Evolutionary conservation across 2,329 filamentous ascomycete species (phyloP).

Genomic region (Microascus cirrosus): DNA sequence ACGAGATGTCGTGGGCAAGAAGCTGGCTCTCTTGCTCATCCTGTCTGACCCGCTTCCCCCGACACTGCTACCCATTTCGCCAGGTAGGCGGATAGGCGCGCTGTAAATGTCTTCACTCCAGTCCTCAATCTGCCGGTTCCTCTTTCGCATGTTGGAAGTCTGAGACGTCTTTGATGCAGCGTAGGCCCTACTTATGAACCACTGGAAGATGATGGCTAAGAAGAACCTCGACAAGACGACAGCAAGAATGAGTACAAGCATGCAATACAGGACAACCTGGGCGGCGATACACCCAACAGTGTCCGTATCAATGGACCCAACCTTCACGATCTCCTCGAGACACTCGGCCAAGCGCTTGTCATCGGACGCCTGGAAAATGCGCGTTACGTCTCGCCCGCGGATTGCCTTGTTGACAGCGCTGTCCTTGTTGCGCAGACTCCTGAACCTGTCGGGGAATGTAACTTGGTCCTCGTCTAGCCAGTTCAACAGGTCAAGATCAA

Average conservation of each 20-base stretch:
- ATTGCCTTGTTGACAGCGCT: slow-evolving; percentile 50
- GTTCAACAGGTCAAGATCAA: slow-evolving; percentile 76
- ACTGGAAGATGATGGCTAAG: slow-evolving; percentile 87
- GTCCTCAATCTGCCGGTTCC: slow-evolving; percentile 89
- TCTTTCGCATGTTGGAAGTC: slow-evolving; percentile 67
- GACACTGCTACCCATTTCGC: slow-evolving; percentile 57
- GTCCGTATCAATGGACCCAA: slow-evolving; percentile 90
- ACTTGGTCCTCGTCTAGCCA: slow-evolving; percentile 88
- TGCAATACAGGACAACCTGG: slow-evolving; percentile 91
- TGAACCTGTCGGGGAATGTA: slow-evolving; percentile 62
- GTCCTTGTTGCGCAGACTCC: slow-evolving; percentile 61
- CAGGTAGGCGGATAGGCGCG: slow-evolving; percentile 70
- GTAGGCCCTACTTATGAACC: slow-evolving; percentile 85
- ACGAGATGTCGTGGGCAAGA: slow-evolving; percentile 85
- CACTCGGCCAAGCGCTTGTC: slow-evolving; percentile 82
- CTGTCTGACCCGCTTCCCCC: slow-evolving; percentile 48
- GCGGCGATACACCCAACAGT: slow-evolving; percentile 96
- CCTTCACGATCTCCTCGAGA: slow-evolving; percentile 87
- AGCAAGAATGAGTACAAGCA: slow-evolving; percentile 79
- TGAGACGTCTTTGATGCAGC: slow-evolving; percentile 79
- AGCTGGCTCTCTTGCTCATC: slow-evolving; percentile 70
- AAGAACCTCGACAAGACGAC: slow-evolving; percentile 79
- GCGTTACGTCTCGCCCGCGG: slow-evolving; percentile 79
- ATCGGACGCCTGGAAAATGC: slow-evolving; percentile 64
- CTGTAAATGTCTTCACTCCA: slow-evolving; percentile 98